phyloP scores from a whole-genome alignment of 2,329 filamentous ascomycete species.

The Dactylellina parvicollis region DNA sequence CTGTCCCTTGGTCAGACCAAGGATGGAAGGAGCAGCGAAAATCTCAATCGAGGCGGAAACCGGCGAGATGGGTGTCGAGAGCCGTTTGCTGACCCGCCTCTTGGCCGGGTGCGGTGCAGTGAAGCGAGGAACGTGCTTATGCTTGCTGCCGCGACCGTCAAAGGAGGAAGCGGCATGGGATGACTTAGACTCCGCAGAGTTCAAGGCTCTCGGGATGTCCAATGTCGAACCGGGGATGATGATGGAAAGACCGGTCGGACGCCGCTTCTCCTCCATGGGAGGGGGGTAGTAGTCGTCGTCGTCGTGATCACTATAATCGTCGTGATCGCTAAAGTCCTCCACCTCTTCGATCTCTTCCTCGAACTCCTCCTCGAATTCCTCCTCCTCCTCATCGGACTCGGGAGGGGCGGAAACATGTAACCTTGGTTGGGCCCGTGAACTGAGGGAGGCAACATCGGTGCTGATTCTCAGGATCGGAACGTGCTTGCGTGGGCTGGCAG shows the following conservation, averaged over 20 bases:
- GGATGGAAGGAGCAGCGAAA: slow-evolving; percentile 47
- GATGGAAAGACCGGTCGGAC: slow-evolving; percentile 46
- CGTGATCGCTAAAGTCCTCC: slow-evolving; percentile 49
- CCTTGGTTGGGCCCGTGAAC: slow-evolving; percentile 16
- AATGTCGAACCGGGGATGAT: slow-evolving; percentile 43
- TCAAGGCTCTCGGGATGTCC: slow-evolving; percentile 35
- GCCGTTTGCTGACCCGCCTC: slow-evolving; percentile 44
- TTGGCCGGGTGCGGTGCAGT: slow-evolving; percentile 41
- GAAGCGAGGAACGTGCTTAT: slow-evolving; percentile 38
- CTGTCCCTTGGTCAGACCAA: slow-evolving; percentile 34
- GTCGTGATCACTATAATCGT: too few species aligned
- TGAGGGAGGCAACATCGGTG: slow-evolving; percentile 47
- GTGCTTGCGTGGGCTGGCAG: slow-evolving; percentile 35
- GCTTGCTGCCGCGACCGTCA: slow-evolving; percentile 36
- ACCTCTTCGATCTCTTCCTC: slow-evolving; percentile 49
- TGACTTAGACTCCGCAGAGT: slow-evolving; percentile 42
- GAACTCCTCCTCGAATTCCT: too few species aligned
- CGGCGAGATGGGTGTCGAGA: slow-evolving; percentile 50
- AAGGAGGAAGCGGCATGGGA: slow-evolving; percentile 36
- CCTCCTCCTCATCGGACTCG: slow-evolving; percentile 30
- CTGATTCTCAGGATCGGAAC: slow-evolving; percentile 46
- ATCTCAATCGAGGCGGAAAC: slow-evolving; percentile 49
- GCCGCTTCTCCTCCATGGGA: slow-evolving; percentile 48
- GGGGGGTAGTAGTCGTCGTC: slow-evolving; percentile 19
- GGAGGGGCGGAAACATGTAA: slow-evolving; percentile 39